Evolutionary conservation across 345 rosid species (phyloP), one percentile per base, ranked within the genome.

Genomic region (Hevea brasiliensis): DNA sequence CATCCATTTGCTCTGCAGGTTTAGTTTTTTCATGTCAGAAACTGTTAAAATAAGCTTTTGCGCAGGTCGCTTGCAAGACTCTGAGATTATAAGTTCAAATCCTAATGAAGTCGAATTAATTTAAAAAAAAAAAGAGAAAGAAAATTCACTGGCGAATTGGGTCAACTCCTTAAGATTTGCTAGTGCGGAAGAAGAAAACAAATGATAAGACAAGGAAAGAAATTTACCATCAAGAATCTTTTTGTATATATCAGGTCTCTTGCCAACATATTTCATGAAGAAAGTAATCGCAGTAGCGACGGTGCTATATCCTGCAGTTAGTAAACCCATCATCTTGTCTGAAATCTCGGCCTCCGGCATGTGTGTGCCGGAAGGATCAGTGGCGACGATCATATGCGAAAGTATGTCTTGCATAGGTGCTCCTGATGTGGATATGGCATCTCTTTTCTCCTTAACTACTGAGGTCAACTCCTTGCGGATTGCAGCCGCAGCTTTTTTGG

Each of bases 251-350:
- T 85, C 79, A 44, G 84, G 85, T 44, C 84, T 84, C 72, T 87
- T 86, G 5, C 87, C 89, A 18, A 85, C 89, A 20, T 79, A 84
- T 74, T 85, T 87, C 86, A 87, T 77, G 81, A 87, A 84, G 83
- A 87, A 84, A 61, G 89, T 74, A 77, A 84, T 84, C 17, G 86
- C 76, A n/a, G 85, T 80, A 53, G 91, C 87, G 23, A 87, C 87
- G 4, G 87, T 84, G 59, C 86, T 85, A 32, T 87, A 87, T 3
- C 87, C 91, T 6, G 89, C 91, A 51, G 83, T 83, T n/a, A 87
- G 41, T 32, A 85, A 10, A 20, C 91, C 89, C 89, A 87, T 84
- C 24, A 85, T 76, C 71, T 85, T 85, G 66, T 78, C 89, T 1
- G 87, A 78, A 23, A 87, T 83, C 72, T 87, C 89, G 6, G 80